These are phyloP conservation scores for Aspergillus amoenus DNA, from an alignment of 2,329 filamentous ascomycete genomes.

Conservation along the genomic window DNA sequence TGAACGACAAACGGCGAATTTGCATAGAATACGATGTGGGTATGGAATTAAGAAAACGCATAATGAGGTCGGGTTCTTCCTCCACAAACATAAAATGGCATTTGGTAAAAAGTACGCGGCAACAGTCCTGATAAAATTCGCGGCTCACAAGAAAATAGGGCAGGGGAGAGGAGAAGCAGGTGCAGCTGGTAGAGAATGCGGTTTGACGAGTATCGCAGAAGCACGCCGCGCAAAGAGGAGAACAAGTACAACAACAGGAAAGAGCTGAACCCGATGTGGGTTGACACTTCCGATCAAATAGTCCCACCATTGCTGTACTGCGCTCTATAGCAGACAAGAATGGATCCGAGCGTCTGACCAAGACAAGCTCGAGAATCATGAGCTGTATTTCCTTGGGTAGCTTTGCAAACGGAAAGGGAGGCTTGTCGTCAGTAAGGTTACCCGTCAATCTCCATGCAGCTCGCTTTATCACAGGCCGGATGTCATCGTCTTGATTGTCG, in stretches of 20 bases:
- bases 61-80: conserved; percentile 22
- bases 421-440: conserved; percentile 4
- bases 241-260: conserved; percentile 26
- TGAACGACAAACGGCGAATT: conserved; percentile 23
- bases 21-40: conserved; percentile 19
- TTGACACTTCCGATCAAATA: conserved; percentile 17
- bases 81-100: conserved; percentile 24
- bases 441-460: conserved; percentile 19
- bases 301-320: conserved; percentile 11
- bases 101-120: conserved; percentile 21
- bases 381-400: conserved; percentile 30
- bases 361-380: conserved; percentile 21
- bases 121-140: conserved; percentile 22
- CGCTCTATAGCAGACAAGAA: conserved; percentile 10
- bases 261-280: conserved; percentile 9
- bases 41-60: conserved; percentile 20
- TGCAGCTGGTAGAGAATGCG: conserved; percentile 25
- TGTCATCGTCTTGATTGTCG: conserved; percentile 12
- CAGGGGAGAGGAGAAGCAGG: conserved; percentile 23
- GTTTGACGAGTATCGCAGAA: conserved; percentile 24
- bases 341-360: conserved; percentile 18
- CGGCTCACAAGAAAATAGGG: conserved; percentile 26
- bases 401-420: conserved; percentile 21
- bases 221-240: conserved; percentile 18
- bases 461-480: conserved; percentile 15